A percentile compares a stretch with the other conserved stretches of the same genome.
phyloP scores from a whole-genome alignment of 169 alveolate species.

The Plasmodium fragile region DNA sequence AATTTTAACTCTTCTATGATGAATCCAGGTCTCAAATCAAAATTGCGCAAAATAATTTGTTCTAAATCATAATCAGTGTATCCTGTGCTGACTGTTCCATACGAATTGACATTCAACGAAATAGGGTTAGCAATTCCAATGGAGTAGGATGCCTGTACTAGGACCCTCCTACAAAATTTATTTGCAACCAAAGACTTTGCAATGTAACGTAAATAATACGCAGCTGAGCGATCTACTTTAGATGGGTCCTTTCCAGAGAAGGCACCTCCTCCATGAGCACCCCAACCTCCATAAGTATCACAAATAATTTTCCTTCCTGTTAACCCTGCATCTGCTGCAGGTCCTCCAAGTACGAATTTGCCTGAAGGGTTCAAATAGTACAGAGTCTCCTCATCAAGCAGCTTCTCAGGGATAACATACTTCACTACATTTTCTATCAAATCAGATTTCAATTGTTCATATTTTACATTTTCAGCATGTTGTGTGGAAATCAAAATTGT shows the following conservation, averaged over 20 bases:
- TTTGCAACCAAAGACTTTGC: constrained; percentile 98
- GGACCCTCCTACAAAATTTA: constrained; percentile 95
- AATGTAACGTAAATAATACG: constrained; percentile 98
- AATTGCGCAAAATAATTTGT: constrained; percentile 93
- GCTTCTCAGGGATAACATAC: constrained; percentile 93
- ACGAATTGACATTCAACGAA: constrained; percentile 96
- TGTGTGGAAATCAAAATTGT: constrained; percentile 95
- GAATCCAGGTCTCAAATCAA: constrained; percentile 98
- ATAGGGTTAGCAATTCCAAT: constrained; percentile 98
- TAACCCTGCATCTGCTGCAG: constrained; percentile 99
- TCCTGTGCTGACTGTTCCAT: constrained; percentile 94
- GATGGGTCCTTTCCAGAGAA: constrained; percentile 99
- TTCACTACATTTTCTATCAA: constrained; percentile 95
- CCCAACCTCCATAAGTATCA: constrained; percentile 99
- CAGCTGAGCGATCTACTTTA: constrained; percentile 99
- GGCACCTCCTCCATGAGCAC: constrained; percentile 99
- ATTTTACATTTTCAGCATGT: constrained; percentile 85
- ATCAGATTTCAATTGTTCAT: constrained; percentile 88
- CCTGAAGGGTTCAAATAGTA: constrained; percentile 98
- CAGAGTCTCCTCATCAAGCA: constrained; percentile 94
- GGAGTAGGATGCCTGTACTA: constrained; percentile 98
- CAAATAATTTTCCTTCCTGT: constrained; percentile 99
- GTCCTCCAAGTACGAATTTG: constrained; percentile 98
- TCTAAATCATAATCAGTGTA: constrained; percentile 92
- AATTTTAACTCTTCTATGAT: constrained; percentile 94